Base-by-base conservation (phyloP, 805 yeast genomes). In the Wickerhamomyces alni region DNA sequence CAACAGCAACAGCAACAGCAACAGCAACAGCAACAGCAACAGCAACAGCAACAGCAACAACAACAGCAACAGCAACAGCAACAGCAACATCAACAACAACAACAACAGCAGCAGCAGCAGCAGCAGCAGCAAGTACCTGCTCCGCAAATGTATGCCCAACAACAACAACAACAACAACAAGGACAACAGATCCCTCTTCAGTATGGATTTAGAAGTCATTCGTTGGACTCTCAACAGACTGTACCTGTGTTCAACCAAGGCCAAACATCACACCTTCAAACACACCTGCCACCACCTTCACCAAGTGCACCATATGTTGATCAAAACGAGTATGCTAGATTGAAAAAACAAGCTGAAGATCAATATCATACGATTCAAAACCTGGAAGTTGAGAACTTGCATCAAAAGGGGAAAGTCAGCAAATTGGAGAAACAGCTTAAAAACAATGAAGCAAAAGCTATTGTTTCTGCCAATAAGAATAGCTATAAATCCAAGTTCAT, bases 401-500 rank as follows among this genome's bases (percentile, higher is more conserved):
- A 44, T 8, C 35, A 39, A 12, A 41, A 35, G 7, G 35, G 22
- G 10, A 42, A 42, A 10, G 39, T 45, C 8, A 36, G 30, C 17
- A 22, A 33, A 3, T 33, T 50, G 16, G 43, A 46, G 30, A 37
- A 30, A n/a, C 42, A 47, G 22, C 19, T 49, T n/a, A 36, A 34
- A 13, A 7, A 31, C 7, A 10, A 13, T 13, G 21, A 33, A 5
- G 30, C 35, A 8, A 17, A 28, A 16, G 34, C 34, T 17, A 10
- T 32, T 6, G 15, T 9, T 28, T 6, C 9, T 8, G 28, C 37
- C 7, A 17, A 24, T 13, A 29, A 34, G 13, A 49, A 50, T 21
- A 48, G 45, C 27, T 44, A 40, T 26, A 48, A 51, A 35, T 25
- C 21, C n/a, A 47, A 45, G 36, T 54, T 33, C 32, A 45, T 47